A percentile compares a stretch with the other conserved stretches of the same genome.
Evolutionary conservation across 495 filamentous ascomycete species (phyloP).

Genomic region (Pyronema domesticum): DNA sequence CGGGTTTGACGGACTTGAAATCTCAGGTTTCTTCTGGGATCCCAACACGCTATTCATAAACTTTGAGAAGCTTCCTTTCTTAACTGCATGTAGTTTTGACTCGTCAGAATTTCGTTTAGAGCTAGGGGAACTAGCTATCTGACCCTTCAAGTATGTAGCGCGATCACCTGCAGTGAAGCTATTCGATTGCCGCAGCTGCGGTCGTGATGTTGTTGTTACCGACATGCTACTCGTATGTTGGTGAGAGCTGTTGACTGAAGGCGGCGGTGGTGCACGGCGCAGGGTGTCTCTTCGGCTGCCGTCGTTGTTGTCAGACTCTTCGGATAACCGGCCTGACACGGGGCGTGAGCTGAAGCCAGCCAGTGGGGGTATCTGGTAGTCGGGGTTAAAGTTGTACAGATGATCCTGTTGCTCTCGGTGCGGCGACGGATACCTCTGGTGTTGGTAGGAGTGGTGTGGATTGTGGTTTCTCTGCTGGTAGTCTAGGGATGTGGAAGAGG

Average conservation of each 20-base stretch:
- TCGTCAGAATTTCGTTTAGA: slow-evolving; percentile 81
- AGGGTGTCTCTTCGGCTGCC: slow-evolving; percentile 24
- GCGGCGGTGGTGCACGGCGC: slow-evolving; percentile 34
- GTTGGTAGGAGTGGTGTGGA: background rate
- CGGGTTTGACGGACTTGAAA: slow-evolving; percentile 89
- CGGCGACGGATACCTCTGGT: slow-evolving; percentile 15
- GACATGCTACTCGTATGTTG: slow-evolving; percentile 41
- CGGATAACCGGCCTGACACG: slow-evolving; percentile 20
- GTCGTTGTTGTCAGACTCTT: slow-evolving; percentile 14
- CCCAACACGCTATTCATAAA: slow-evolving; percentile 89
- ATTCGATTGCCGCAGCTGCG: slow-evolving; percentile 57
- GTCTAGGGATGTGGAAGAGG: slow-evolving; percentile 22
- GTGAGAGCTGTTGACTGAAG: slow-evolving; percentile 26
- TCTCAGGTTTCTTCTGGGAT: slow-evolving; percentile 74
- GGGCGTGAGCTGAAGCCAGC: slow-evolving; percentile 17
- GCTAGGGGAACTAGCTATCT: slow-evolving; percentile 28
- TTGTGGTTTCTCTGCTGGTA: slow-evolving; percentile 3
- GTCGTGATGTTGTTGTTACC: slow-evolving; percentile 30
- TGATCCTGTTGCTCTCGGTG: slow-evolving; percentile 12
- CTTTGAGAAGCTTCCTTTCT: slow-evolving; percentile 87
- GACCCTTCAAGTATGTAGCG: slow-evolving; percentile 35
- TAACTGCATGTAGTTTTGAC: slow-evolving; percentile 41
- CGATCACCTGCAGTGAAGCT: slow-evolving; percentile 54
- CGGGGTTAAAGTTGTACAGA: background rate
- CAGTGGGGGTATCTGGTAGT: background rate